Conservation (phyloP, 73 alveolate species). For the Diophrys appendiculata region DNA sequence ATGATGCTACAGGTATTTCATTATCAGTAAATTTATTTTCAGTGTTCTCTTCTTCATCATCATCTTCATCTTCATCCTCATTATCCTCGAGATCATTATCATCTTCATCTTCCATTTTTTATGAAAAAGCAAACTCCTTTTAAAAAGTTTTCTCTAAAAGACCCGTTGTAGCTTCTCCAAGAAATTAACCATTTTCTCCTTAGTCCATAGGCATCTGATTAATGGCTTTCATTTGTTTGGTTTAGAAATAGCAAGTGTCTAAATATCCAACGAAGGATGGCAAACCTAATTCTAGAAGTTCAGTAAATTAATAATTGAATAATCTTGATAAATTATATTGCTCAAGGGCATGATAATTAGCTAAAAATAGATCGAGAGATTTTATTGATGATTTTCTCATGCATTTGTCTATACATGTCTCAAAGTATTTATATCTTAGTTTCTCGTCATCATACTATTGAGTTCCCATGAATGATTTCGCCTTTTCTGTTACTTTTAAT, state of each 20-base stretch:
- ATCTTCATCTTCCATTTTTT: background rate
- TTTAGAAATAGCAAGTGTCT: conserved; percentile 25
- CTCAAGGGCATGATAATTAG: background rate
- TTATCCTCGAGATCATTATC: background rate
- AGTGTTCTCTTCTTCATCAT: background rate
- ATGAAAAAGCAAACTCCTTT: background rate
- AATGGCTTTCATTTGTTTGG: conserved; percentile 13
- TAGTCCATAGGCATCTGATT: background rate
- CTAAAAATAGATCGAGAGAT: background rate
- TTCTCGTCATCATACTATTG: too few relatives aligned
- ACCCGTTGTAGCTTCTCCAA: background rate
- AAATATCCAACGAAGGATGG: background rate
- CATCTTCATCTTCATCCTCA: background rate
- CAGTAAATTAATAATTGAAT: background rate
- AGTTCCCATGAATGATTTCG: too few relatives aligned
- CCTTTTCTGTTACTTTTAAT: too few relatives aligned
- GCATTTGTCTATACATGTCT: background rate
- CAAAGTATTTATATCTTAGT: background rate
- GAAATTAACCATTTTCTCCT: background rate
- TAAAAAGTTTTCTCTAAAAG: too few relatives aligned
- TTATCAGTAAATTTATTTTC: background rate
- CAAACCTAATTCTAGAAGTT: conserved; percentile 13
- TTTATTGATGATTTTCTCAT: background rate
- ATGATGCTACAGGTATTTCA: too few relatives aligned
- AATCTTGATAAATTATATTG: background rate